A percentile compares a stretch with the other conserved stretches of the same genome.
These are phyloP conservation scores for Herpotrichia juniperi DNA, from an alignment of 2,329 filamentous ascomycete species.

Conservation along the genomic window DNA sequence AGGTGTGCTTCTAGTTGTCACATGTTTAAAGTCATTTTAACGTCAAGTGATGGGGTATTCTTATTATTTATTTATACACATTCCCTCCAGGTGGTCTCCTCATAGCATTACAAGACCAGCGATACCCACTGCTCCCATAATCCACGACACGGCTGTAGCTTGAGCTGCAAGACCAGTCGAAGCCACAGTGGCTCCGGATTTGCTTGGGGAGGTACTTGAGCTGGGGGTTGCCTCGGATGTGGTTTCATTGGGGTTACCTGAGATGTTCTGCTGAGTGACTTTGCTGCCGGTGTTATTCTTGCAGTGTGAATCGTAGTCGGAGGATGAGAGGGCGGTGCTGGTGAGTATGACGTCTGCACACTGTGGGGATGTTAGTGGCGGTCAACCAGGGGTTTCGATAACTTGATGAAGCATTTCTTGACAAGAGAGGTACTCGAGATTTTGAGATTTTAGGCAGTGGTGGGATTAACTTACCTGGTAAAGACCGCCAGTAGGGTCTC, in stretches of 20 bases:
- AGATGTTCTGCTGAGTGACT: slow-evolving; percentile 47
- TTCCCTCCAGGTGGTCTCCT: neutral
- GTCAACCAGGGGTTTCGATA: neutral
- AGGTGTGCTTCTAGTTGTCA: no score
- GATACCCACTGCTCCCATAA: slow-evolving; percentile 42
- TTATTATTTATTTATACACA: neutral
- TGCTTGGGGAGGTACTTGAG: slow-evolving; percentile 10
- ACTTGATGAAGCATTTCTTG: neutral
- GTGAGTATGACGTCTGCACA: slow-evolving; percentile 77
- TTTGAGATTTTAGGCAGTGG: neutral
- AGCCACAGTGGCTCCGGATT: slow-evolving; percentile 17
- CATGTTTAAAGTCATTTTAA: no score
- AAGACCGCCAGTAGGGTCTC: slow-evolving; percentile 63
- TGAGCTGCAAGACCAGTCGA: slow-evolving; percentile 32
- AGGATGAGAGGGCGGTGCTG: slow-evolving; percentile 54
- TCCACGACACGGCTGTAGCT: slow-evolving; percentile 39
- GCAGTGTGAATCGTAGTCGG: slow-evolving; percentile 58
- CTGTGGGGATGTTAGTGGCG: slow-evolving; percentile 43
- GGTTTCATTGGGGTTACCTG: slow-evolving; percentile 56
- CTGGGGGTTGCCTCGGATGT: slow-evolving; percentile 37
- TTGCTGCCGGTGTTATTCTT: slow-evolving; percentile 63
- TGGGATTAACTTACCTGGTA: slow-evolving; percentile 69
- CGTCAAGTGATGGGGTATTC: no score
- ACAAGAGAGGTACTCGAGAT: neutral
- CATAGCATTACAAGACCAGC: slow-evolving; percentile 34